Evolutionary conservation across 2,329 filamentous ascomycete species (phyloP), one percentile per base, ranked within the genome.

Genomic region (Arachnomyces sp.): DNA sequence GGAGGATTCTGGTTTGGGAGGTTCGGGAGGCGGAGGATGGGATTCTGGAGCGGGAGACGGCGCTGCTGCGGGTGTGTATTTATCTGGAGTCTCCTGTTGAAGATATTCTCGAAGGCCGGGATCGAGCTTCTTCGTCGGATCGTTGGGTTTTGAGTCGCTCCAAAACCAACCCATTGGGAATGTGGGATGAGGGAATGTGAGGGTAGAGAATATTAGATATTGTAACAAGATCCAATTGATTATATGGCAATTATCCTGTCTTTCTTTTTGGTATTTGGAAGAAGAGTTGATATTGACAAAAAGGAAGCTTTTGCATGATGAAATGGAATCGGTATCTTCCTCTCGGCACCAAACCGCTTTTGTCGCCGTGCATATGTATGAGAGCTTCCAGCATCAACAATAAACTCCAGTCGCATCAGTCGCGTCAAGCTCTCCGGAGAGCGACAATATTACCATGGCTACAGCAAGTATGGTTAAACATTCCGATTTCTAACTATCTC

Each of bases 51-150:
- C 34, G 12, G 33, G 21, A 4, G 42, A 31, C 35, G 39, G 16
- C 40, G 44, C 21, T 43, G 51, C 43, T 47, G 40, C 42, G 51
- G 51, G 30, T 50, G 52, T 51, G 68, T 84, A 82, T 66, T 85
- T 84, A 52, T 82, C 69, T 25, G 86, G 84, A 17, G 85, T 82
- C 69, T 94, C 86, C 64, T 82, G 80, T 58, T 88, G 74, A 56
- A 95, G 80, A 62, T 89, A 94, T 49, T 90, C 84, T 55, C 84
- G 83, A 42, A 95, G 76, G 48, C 82, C 80, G 30, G 86, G 84
- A 57, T 95, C 87, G 53, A 95, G 80, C 52, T 84, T 81, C 52
- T 75, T 73, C 49, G 87, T 73, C 16, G 84, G 80, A 57, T 86
- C 78, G 45, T 60, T 67, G 39, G 64, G 61, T 49, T 55, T 71